Base-by-base conservation (phyloP, 495 filamentous ascomycete species). In the Penicillium robsamsonii region DNA sequence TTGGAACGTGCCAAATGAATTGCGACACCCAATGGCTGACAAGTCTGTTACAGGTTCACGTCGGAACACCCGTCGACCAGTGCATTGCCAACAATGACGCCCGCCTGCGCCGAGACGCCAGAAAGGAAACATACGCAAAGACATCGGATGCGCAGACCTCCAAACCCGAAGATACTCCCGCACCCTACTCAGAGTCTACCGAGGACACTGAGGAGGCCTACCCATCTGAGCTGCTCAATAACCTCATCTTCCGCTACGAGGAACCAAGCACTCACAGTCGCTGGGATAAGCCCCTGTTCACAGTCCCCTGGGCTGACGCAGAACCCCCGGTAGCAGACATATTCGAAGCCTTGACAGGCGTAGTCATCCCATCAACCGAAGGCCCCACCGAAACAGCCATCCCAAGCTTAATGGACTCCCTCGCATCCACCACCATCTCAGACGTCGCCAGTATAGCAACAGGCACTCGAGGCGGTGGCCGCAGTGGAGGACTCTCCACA, bases 241-340 rank as follows among this genome's bases (percentile, higher is more conserved):
- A 97, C 70, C 83, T 98, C 17, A 86, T 97, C 46, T 96, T 92
- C 67, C 85, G 94, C 46, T 96, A 96, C 69, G 94, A 98, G 72
- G 94, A 97, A 75, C 94, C 94, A 13, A 96, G 92, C 75, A 86
- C 88, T 47, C 93, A 97, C 88, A 89, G 83, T 15, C 81, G 94
- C 45, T 98, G 94, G 94, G 94, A 98, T 69, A 89, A 87, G 59
- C 94, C 94, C 5, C 80, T 97, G 20, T 97, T 97, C 75, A 93
- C 91, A 9, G 85, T 97, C 0, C 83, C 89, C 11, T 92, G 84
- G 78, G 81, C 87, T 12, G 94, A 98, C 66, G 75, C 80, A 38
- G 67, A 73, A n/a, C 86, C 86, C 5, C 85, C 83, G 17, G 77
- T 78, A 46, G 81, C 83, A 24, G 79, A 81, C 10, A 88, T 98